Evolutionary conservation across 768 basidiomycete genomes (phyloP), one percentile per base, ranked within the genome.

Genomic region (Glaciozyma martinii): DNA sequence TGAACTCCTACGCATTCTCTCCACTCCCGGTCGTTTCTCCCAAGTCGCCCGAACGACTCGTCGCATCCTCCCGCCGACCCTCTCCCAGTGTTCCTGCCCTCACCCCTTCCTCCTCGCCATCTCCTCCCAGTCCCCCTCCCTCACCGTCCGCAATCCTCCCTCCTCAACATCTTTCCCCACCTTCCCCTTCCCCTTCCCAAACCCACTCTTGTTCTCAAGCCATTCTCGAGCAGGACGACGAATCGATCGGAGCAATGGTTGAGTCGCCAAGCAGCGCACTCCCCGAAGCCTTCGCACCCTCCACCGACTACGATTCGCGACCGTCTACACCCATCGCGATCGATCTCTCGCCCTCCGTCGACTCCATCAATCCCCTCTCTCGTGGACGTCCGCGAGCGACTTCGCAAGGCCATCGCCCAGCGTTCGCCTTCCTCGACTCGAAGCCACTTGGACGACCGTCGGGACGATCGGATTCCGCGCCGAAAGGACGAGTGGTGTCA

Each of bases 1-100:
- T 23, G 21, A 60, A 55, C 54, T 57, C 61, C 9, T 65, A 65
- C 56, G 53, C 27, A 9, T 57, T 61, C 4, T 50, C 61, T 9
- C 37, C 61, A 0, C 54, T 61, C 23, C 57, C 60, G 1, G 32
- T 56, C 21, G 18, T 30, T 19, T 5, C 53, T 19, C 53, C 30
- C 21, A 21, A 21, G 21, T 47, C 46, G 21, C 19, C 2, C 25
- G 50, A 30, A 56, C 55, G 37, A 56, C 55, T 13, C 50, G 27
- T 54, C 53, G 19, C 27, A 21, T 15, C 25, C n/a, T 42, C 56
- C 27, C 27, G 29, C 40, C n/a, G 25, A 10, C 8, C 42, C 53
- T 30, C 53, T 12, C 5, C 15, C 37, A 40, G n/a, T n/a, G n/a
- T n/a, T 7, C 12, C 37, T 8, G 3, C 37, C 37, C 37, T 40